phyloP scores from a whole-genome alignment of 257 asterid genomes.

The Nicotiana knightiana region DNA sequence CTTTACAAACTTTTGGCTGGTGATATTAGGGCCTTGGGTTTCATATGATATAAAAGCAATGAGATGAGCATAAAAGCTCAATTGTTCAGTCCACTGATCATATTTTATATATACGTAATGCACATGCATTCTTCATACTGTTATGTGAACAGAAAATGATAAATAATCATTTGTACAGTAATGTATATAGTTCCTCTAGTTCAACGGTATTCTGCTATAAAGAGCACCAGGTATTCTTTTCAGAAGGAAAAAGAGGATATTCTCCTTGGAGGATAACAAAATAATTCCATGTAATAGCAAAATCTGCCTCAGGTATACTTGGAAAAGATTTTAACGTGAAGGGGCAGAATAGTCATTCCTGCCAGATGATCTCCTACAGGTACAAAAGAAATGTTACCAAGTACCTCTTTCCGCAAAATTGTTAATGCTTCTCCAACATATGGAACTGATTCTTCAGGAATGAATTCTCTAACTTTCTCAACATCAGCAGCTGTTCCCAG shows the following conservation, averaged over 20 bases:
- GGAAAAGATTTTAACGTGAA: neutral
- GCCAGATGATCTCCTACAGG: neutral
- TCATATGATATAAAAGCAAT: no score
- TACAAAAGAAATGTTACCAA: neutral
- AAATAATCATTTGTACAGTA: no score
- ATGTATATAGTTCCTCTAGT: neutral
- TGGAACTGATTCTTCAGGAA: slow-evolving; percentile 86
- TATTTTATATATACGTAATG: no score
- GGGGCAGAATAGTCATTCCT: neutral
- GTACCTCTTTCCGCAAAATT: slow-evolving; percentile 87
- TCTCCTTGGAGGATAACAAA: neutral
- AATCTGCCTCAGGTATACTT: neutral
- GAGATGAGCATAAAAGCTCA: no score
- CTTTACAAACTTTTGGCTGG: no score
- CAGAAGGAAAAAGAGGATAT: neutral
- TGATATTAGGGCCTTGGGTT: no score
- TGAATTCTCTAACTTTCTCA: slow-evolving; percentile 77
- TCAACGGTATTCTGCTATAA: neutral
- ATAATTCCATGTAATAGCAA: neutral
- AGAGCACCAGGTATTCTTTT: neutral
- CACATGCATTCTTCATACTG: no score
- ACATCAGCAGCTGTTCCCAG: slow-evolving; percentile 58
- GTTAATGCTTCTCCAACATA: slow-evolving; percentile 94
- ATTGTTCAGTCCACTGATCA: no score
- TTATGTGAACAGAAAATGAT: no score